phyloP scores from a whole-genome alignment of 805 yeast genomes.

The Wickerhamomyces alni region DNA sequence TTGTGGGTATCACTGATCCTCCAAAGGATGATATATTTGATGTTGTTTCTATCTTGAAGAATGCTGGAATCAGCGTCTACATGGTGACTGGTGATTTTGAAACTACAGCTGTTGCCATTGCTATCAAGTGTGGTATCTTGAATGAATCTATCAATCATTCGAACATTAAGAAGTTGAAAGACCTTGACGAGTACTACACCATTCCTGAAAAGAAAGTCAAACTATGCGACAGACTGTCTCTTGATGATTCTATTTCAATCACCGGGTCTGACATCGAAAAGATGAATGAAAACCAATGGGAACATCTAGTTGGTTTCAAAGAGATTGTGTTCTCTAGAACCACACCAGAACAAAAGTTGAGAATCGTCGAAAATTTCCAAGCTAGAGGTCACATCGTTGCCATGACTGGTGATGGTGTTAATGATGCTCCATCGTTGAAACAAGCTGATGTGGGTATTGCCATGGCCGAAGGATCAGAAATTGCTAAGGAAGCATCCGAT shows the following conservation, averaged over 20 bases:
- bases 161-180: conserved; percentile 13
- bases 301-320: conserved; percentile 27
- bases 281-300: conserved; percentile 38
- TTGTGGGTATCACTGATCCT: conserved; percentile 39
- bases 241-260: conserved; percentile 26
- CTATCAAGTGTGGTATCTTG: conserved; percentile 35
- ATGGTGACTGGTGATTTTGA: conserved; percentile 52
- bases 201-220: conserved; percentile 5
- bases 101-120: conserved; percentile 45
- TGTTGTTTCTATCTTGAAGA: conserved; percentile 28
- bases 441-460: conserved; percentile 83
- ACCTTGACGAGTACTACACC: conserved; percentile 13
- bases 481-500: conserved; percentile 23
- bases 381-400: conserved; percentile 75
- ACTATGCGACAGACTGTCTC: conserved; percentile 8
- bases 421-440: conserved; percentile 82
- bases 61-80: conserved; percentile 35
- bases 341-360: conserved; percentile 45
- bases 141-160: conserved; percentile 7
- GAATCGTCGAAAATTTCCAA: conserved; percentile 42
- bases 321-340: conserved; percentile 33
- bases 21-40: conserved; percentile 31
- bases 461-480: conserved; percentile 37
- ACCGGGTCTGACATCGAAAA: conserved; percentile 28
- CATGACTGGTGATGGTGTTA: conserved; percentile 92